Percentiles rank a stretch among this genome's conserved stretches.
These are phyloP conservation scores for Backusella circina DNA, from an alignment of 192 early-diverging fungal genomes.

Conservation along the genomic window DNA sequence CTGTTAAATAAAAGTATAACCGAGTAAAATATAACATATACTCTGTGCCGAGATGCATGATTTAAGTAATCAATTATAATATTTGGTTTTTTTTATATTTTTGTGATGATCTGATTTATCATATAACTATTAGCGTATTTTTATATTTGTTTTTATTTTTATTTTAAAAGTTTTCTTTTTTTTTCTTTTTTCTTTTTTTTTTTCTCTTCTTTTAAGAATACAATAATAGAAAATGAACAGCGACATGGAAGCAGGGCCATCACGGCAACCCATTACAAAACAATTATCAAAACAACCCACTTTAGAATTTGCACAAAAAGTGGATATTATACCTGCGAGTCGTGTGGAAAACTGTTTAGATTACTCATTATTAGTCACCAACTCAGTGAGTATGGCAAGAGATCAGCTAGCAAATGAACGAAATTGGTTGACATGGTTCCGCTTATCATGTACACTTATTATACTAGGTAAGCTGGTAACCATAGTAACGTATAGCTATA, in stretches of 20 bases:
- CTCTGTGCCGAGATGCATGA: not conserved
- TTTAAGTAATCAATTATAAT: not conserved
- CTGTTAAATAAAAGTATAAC: too few species aligned
- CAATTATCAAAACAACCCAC: not conserved
- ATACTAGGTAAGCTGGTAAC: constrained; percentile 19
- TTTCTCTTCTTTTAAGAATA: not conserved
- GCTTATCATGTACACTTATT: constrained; percentile 28
- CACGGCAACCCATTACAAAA: not conserved
- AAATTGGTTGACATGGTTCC: constrained; percentile 27
- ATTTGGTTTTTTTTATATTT: not conserved
- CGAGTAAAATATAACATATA: not conserved
- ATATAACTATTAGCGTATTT: not conserved
- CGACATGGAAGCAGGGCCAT: not conserved
- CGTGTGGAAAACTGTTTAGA: constrained; percentile 1
- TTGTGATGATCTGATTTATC: not conserved
- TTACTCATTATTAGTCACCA: constrained; percentile 14
- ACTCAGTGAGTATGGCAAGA: constrained; percentile 29
- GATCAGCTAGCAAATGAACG: constrained; percentile 37
- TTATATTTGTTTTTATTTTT: not conserved
- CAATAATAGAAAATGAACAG: not conserved
- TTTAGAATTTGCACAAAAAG: not conserved
- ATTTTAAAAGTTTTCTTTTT: not conserved
- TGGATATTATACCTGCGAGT: not conserved
- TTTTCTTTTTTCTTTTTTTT: not conserved
- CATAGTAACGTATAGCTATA: not conserved